Percentiles rank a stretch among this genome's conserved stretches.
phyloP scores from a whole-genome alignment of 148 eudicot species.

The Arbutus unedo region DNA sequence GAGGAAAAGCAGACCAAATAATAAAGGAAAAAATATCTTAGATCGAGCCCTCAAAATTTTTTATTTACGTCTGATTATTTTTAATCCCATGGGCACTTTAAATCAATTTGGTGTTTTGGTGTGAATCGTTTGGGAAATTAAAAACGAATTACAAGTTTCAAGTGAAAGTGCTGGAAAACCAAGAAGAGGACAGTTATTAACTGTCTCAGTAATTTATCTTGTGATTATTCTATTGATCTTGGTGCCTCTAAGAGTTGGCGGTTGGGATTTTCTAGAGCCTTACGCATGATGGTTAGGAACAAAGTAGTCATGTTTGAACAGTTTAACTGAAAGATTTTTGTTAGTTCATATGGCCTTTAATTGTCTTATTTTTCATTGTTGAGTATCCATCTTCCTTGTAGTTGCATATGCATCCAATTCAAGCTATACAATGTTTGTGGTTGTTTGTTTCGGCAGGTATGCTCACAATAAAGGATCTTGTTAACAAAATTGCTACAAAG shows the following conservation, averaged over 20 bases:
- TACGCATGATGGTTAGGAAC: background rate
- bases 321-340: background rate
- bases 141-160: background rate
- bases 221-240: background rate
- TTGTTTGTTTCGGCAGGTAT: conserved; percentile 51
- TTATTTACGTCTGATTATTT: background rate
- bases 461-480: conserved; percentile 77
- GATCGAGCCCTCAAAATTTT: too few species aligned
- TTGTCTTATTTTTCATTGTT: background rate
- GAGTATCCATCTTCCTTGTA: background rate
- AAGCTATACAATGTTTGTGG: background rate
- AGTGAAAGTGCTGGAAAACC: conserved; percentile 5
- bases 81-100: background rate
- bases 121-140: background rate
- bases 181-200: background rate
- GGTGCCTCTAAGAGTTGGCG: background rate
- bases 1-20: too few species aligned
- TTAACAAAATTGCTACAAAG: conserved; percentile 50
- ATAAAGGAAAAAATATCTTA: too few species aligned
- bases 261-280: background rate
- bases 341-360: background rate
- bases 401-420: background rate
- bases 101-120: background rate
- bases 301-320: background rate
- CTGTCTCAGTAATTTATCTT: background rate